phyloP scores from a whole-genome alignment of 441 rosid species.

The Corymbia calophylla region DNA sequence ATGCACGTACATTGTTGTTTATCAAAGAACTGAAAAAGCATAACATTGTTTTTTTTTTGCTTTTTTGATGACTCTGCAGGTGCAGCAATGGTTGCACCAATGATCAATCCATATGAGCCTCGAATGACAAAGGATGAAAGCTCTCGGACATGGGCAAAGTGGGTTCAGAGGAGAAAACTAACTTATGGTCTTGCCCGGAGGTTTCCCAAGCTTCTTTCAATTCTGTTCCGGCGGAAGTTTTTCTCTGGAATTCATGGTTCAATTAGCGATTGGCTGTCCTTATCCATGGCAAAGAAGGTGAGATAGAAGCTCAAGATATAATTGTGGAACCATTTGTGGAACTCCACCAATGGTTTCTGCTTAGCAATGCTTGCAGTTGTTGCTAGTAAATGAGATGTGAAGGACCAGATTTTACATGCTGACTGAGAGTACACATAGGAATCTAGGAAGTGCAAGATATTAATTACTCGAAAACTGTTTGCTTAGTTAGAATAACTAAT shows the following conservation, averaged over 20 bases:
- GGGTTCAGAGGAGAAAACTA: constrained; percentile 37
- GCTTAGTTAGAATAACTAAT: background rate
- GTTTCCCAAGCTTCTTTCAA: constrained; percentile 39
- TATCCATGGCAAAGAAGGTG: constrained; percentile 49
- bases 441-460: background rate
- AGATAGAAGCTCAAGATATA: background rate
- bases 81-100: constrained; percentile 49
- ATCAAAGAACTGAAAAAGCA: background rate
- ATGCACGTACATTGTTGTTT: background rate
- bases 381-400: background rate
- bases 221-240: constrained; percentile 39
- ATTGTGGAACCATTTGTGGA: background rate
- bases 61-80: constrained; percentile 29
- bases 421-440: background rate
- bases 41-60: background rate
- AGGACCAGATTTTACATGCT: background rate
- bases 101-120: constrained; percentile 55
- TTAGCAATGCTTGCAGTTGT: background rate
- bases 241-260: constrained; percentile 53
- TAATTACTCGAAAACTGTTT: background rate
- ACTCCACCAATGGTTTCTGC: background rate
- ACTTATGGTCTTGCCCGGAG: constrained; percentile 45
- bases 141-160: constrained; percentile 46
- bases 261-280: constrained; percentile 47
- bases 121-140: constrained; percentile 58